Evolutionary conservation across 1,284 basidiomycete species (phyloP), one percentile per base, ranked within the genome.

Genomic region (Boletus semigastroideus): DNA sequence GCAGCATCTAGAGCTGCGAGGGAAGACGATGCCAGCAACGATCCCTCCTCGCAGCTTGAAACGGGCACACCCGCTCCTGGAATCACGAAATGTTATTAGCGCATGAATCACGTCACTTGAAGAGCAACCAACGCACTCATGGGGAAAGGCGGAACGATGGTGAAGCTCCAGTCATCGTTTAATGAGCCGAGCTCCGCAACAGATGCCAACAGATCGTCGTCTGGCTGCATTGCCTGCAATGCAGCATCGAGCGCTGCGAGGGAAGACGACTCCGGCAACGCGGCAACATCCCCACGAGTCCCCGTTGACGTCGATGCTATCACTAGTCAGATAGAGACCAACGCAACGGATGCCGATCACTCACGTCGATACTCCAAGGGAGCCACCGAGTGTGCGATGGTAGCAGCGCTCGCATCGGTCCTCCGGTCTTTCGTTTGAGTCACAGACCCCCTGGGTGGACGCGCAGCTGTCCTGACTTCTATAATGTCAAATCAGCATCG

Each of bases 391-490:
- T 25, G 46, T 5, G 20, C 19, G 16, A 31, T 17, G 34, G 55
- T 10, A 45, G 43, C n/a, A n/a, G n/a, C 27, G 40, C 36, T 7
- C 28, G 27, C n/a, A 22, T 36, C 13, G 28, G 43, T 44, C 50
- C 46, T 63, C 25, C 19, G 44, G 45, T 41, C 49, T 34, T 28
- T 28, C 45, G 36, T 45, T 43, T 42, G 49, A 46, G 57, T 54
- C 46, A 4, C 57, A 62, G 53, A 59, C 56, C 48, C 46, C 33
- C 57, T 20, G 30, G 40, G 20, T 46, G 37, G 46, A 46, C 57
- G 36, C 40, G 7, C 38, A 45, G 19, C 40, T 41, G 25, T 20
- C 42, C 59, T 46, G 48, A 56, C 51, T 37, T 40, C 51, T 66
- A 39, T 42, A 11, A n/a, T 39, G 6, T 19, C 25, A 28, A 43